Evolutionary conservation across 2,329 filamentous ascomycete genomes (phyloP).

Genomic region (Aspergillus tubingensis): DNA sequence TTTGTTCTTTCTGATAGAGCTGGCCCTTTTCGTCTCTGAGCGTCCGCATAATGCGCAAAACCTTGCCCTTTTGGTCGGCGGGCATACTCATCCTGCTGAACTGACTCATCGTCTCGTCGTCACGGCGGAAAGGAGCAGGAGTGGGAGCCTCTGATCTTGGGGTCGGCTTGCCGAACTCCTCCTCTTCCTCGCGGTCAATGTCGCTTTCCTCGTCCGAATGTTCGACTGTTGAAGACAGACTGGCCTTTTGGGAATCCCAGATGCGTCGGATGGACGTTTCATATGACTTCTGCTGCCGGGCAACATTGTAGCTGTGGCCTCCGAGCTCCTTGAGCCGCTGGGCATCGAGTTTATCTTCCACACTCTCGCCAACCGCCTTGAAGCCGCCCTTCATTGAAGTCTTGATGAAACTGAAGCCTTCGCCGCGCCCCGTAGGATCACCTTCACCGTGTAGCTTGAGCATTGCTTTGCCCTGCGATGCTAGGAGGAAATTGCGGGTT

Average conservation of each 20-base stretch:
- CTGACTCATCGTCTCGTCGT: slow-evolving; percentile 79
- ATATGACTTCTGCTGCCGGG: slow-evolving; percentile 88
- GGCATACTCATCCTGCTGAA: slow-evolving; percentile 70
- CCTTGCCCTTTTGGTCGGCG: slow-evolving; percentile 65
- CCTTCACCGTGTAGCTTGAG: slow-evolving; percentile 90
- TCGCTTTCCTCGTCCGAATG: slow-evolving; percentile 75
- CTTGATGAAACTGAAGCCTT: slow-evolving; percentile 95
- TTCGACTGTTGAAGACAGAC: slow-evolving; percentile 71
- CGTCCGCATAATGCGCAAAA: slow-evolving; percentile 72
- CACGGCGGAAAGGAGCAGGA: slow-evolving; percentile 54
- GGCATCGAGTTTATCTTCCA: slow-evolving; percentile 81
- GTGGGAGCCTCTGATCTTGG: slow-evolving; percentile 68
- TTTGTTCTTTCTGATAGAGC: slow-evolving; percentile 58
- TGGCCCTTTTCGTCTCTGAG: slow-evolving; percentile 66
- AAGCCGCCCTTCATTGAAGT: slow-evolving; percentile 99
- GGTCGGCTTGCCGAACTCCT: slow-evolving; percentile 56
- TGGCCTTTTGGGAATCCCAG: slow-evolving; percentile 84
- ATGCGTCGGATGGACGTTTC: slow-evolving; percentile 88
- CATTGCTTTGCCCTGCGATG: slow-evolving; percentile 94
- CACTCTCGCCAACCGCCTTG: slow-evolving; percentile 83
- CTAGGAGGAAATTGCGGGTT: slow-evolving; percentile 93
- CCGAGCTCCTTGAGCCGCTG: slow-evolving; percentile 69
- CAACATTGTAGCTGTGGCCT: slow-evolving; percentile 96
- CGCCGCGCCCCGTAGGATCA: slow-evolving; percentile 88
- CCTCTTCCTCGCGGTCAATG: slow-evolving; percentile 54